phyloP scores from a whole-genome alignment of 352 stramenopile genomes.

The Phytophthora capsici region DNA sequence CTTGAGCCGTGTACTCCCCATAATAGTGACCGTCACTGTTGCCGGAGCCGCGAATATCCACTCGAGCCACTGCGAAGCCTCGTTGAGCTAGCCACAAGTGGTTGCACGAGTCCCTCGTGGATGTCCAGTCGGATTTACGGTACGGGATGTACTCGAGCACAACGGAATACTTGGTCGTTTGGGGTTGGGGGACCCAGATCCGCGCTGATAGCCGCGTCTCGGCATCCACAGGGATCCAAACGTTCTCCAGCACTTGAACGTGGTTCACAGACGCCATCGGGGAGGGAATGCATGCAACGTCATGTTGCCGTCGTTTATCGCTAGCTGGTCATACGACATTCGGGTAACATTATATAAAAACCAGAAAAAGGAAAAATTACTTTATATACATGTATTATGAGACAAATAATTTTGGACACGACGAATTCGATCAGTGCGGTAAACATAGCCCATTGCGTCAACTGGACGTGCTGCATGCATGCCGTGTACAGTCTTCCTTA shows the following conservation, averaged over 20 bases:
- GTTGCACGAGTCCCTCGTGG: conserved; percentile 48
- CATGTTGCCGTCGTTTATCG: too few relatives aligned
- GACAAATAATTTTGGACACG: too few relatives aligned
- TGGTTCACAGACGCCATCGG: background rate
- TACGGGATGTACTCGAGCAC: conserved; percentile 67
- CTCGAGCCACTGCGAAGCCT: conserved; percentile 51
- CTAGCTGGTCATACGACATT: too few relatives aligned
- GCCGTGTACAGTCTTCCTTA: background rate
- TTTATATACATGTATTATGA: too few relatives aligned
- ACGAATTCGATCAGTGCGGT: background rate
- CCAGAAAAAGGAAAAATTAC: too few relatives aligned
- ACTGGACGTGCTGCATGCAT: conserved; percentile 14
- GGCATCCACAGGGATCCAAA: conserved; percentile 45
- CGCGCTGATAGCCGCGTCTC: conserved; percentile 38
- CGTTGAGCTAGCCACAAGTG: conserved; percentile 56
- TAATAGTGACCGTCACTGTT: conserved; percentile 52
- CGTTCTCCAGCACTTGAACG: conserved; percentile 44
- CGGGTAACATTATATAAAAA: too few relatives aligned
- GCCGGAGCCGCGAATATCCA: conserved; percentile 56
- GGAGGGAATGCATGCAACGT: too few relatives aligned
- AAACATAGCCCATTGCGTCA: conserved; percentile 13
- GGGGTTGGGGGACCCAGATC: conserved; percentile 43
- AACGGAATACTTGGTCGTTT: conserved; percentile 34
- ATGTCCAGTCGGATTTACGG: conserved; percentile 57
- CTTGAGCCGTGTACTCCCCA: conserved; percentile 53